Evolutionary conservation across 2,329 filamentous ascomycete genomes (phyloP), one percentile per base, ranked within the genome.

Genomic region (Exophiala lecanii-corni): DNA sequence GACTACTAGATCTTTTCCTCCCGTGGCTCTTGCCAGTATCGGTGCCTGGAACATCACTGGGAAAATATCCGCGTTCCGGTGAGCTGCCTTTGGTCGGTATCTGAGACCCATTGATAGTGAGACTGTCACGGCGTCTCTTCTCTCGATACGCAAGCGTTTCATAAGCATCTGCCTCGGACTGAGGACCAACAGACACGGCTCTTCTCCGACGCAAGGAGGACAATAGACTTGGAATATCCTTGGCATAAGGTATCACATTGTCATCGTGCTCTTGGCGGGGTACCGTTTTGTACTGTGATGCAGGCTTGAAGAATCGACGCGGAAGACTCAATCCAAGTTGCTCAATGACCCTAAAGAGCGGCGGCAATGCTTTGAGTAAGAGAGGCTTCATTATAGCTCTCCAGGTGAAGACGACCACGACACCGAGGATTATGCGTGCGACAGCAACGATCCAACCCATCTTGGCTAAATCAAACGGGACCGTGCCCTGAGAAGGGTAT

Each of bases 121-220:
- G 67, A 55, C 78, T 82, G 56, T 83, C 77, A 39, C 78, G 71
- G 42, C 81, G 69, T 45, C 73, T 71, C 53, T 82, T 78, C 55
- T 95, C 88, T 15, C 91, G 82, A 60, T 95, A 95, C 4, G 91
- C 92, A 36, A 98, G 73, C 15, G 89, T 88, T 69, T 98, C 92
- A 66, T 96, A 95, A 17, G 89, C 92, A 67, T 98, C 92, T 2
- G 92, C 92, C 48, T 89, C 89, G 34, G 89, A 96, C 66, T 97
- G 92, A 2, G 92, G 92, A 0, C 92, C 92, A 40, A 97, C 78
- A 4, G 89, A 95, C 23, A 97, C 80, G 21, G 89, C 84, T 39
- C 92, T 79, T 49, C 88, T 75, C 10, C 76, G 77, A 25, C 88
- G 81, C 34, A 97, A 86, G 31, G 82, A 88, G 47, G 82, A 84